Percentiles rank a stretch among this genome's conserved stretches.
Evolutionary conservation across 1,284 basidiomycete genomes (phyloP).

Genomic region (Golubevia sp.): DNA sequence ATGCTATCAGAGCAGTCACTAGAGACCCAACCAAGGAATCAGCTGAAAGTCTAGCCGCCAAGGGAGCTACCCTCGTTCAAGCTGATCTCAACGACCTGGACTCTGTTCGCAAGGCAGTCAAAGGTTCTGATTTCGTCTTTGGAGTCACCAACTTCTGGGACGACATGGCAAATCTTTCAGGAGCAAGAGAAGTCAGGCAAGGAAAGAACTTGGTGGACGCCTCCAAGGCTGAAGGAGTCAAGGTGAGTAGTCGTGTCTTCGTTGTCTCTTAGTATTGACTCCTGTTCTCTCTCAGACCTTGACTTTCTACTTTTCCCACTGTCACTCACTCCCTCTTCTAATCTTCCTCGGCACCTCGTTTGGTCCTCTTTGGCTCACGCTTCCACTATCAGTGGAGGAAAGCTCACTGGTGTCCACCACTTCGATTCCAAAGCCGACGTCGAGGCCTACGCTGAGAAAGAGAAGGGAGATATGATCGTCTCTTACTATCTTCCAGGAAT

Average conservation of each 20-base stretch:
- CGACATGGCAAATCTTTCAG: slow-evolving; percentile 4
- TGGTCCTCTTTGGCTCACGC: slow-evolving; percentile 22
- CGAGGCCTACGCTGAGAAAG: slow-evolving; percentile 19
- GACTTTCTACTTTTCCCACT: no score
- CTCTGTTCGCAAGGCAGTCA: slow-evolving; percentile 14
- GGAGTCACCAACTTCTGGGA: slow-evolving; percentile 32
- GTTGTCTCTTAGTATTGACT: no score
- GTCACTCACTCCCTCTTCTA: no score
- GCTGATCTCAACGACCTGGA: slow-evolving; percentile 19
- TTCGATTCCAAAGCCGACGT: slow-evolving; percentile 34
- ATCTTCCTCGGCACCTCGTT: slow-evolving; percentile 14
- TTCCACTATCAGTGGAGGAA: slow-evolving; percentile 18
- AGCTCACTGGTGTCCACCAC: slow-evolving; percentile 17
- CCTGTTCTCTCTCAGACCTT: no score
- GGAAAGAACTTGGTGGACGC: slow-evolving; percentile 26
- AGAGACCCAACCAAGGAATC: slow-evolving; percentile 20
- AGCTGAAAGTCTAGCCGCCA: slow-evolving; percentile 12
- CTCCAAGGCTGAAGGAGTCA: slow-evolving; percentile 16
- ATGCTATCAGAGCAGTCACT: slow-evolving; percentile 23
- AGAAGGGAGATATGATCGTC: slow-evolving; percentile 12
- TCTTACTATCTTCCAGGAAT: slow-evolving; percentile 21
- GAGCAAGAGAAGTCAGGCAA: slow-evolving; percentile 21
- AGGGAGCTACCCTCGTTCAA: slow-evolving; percentile 19
- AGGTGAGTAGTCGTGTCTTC: no score
- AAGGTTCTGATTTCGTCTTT: slow-evolving; percentile 22